These are phyloP conservation scores for Zymoseptoria crescenta DNA, from an alignment of 2,329 filamentous ascomycete species.

Conservation along the genomic window DNA sequence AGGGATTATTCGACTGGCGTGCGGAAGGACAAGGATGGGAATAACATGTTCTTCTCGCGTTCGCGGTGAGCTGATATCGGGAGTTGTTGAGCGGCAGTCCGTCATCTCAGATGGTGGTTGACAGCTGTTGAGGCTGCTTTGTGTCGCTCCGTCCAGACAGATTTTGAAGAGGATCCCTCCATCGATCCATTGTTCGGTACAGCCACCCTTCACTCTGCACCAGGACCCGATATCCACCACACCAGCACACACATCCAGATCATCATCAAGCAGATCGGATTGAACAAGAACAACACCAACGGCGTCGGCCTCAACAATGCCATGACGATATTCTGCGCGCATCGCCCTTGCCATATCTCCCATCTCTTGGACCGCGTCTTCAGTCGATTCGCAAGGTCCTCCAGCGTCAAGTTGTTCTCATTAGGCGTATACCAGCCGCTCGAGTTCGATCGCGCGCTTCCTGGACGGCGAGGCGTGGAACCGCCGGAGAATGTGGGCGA, in stretches of 20 bases:
- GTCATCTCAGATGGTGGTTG: no score
- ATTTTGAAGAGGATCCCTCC: not conserved
- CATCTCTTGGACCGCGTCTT: constrained; percentile 20
- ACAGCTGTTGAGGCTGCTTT: not conserved
- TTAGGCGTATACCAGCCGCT: constrained; percentile 25
- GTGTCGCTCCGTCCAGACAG: not conserved
- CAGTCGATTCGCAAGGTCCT: constrained; percentile 23
- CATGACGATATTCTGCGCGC: constrained; percentile 28
- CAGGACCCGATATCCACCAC: constrained; percentile 11
- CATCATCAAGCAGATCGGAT: constrained; percentile 23
- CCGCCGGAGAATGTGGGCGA: not conserved
- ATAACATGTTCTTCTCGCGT: constrained; percentile 65
- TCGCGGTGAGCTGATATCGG: not conserved
- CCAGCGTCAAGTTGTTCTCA: constrained; percentile 20
- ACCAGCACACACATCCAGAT: constrained; percentile 16
- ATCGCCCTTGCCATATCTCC: constrained; percentile 21
- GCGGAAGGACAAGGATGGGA: constrained; percentile 77
- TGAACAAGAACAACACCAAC: constrained; percentile 24
- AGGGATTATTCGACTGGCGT: constrained; percentile 74
- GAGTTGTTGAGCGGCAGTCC: not conserved
- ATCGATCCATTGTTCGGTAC: not conserved
- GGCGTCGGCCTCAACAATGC: constrained; percentile 25
- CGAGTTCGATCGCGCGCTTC: constrained; percentile 5
- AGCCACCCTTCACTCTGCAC: not conserved
- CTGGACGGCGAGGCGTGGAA: not conserved